These are phyloP conservation scores for Takakia lepidozioides DNA, from an alignment of 225 moss, liverwort and hornwort genomes.

Conservation along the genomic window DNA sequence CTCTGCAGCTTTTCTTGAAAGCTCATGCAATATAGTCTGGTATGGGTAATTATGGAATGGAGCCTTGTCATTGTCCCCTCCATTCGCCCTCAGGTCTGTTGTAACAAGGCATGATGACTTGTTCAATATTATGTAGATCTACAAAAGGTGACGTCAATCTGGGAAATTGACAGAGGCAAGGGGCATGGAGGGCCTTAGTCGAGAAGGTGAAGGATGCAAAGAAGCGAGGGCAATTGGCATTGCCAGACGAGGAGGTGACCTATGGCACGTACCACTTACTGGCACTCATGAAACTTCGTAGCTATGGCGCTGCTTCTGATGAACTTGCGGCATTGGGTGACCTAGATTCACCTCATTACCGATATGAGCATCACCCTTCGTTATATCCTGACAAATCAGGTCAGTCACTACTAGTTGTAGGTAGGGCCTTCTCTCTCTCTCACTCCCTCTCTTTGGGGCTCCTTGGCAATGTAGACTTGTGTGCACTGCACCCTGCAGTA, in stretches of 20 bases:
- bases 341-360: constrained; percentile 58
- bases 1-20: too few species aligned
- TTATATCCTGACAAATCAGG: constrained; percentile 77
- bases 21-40: neutral
- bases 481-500: too few species aligned
- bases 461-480: too few species aligned
- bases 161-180: constrained; percentile 64
- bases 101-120: too few species aligned
- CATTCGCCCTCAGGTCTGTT: too few species aligned
- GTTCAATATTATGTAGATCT: too few species aligned
- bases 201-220: constrained; percentile 79
- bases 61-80: neutral
- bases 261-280: constrained; percentile 68
- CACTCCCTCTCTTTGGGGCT: too few species aligned
- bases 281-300: constrained; percentile 90
- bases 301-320: constrained; percentile 77
- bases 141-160: too few species aligned
- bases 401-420: constrained; percentile 21
- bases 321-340: constrained; percentile 71
- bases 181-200: constrained; percentile 74
- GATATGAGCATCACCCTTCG: constrained; percentile 68
- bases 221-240: constrained; percentile 42
- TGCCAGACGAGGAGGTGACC: constrained; percentile 70
- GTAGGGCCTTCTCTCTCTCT: too few species aligned
- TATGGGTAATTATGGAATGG: neutral